phyloP scores from a whole-genome alignment of 371 early-diverging fungal genomes.

The Mucor irregularis region DNA sequence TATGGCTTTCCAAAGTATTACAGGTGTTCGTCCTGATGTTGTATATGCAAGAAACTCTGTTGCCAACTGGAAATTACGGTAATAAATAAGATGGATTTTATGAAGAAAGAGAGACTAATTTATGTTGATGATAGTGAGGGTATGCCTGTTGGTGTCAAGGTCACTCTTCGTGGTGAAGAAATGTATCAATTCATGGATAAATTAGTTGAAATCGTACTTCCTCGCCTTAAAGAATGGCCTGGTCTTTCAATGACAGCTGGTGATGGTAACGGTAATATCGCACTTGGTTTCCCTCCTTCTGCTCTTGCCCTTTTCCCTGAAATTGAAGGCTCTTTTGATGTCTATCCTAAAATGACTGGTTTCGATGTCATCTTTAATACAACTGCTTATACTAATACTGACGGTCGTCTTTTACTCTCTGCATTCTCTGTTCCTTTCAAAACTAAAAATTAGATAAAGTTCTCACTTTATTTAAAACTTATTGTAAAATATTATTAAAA shows the following conservation, averaged over 20 bases:
- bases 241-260: constrained; percentile 78
- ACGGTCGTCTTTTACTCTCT: constrained; percentile 84
- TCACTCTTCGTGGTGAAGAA: constrained; percentile 76
- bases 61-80: constrained; percentile 82
- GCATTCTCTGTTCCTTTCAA: constrained; percentile 91
- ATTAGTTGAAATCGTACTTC: constrained; percentile 89
- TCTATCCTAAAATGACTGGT: constrained; percentile 87
- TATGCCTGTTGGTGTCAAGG: constrained; percentile 89
- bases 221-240: constrained; percentile 91
- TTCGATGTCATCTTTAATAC: constrained; percentile 87
- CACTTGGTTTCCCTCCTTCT: constrained; percentile 81
- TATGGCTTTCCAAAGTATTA: constrained; percentile 89
- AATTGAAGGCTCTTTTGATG: constrained; percentile 93
- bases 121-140: constrained; percentile 50
- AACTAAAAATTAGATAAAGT: constrained; percentile 13
- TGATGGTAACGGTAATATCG: constrained; percentile 83
- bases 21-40: constrained; percentile 81
- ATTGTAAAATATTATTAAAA: neutral
- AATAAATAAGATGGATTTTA: constrained; percentile 26
- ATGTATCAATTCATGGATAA: constrained; percentile 96
- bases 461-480: neutral
- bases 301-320: constrained; percentile 93
- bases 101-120: neutral
- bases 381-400: constrained; percentile 77
- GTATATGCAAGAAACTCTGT: constrained; percentile 82